Base-by-base conservation (phyloP, 257 asterid genomes). In the Penstemon barbatus region DNA sequence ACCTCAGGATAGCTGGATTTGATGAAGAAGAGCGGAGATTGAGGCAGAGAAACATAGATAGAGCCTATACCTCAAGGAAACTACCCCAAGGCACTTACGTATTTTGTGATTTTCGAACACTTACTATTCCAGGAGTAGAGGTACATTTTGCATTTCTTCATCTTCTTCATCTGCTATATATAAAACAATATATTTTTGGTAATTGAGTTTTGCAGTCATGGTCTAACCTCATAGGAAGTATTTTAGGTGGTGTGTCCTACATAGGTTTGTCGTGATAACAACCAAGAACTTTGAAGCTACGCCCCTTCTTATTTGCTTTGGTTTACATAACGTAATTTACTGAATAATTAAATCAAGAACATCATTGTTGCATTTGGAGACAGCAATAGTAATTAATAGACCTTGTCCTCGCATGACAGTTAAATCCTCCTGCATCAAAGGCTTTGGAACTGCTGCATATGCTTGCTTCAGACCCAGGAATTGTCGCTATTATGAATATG, bases 391-490 rank as follows among this genome's bases (percentile, higher is more conserved):
- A 43, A 57, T 62, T 46, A 71, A 48, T 39, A 56, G 64, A 50
- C 57, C 44, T 73, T 53, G 5, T 77, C 59, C 13, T 77, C 65
- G 37, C 55, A 65, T 62, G 74, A 72, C 89, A 93, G 99, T 80
- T 93, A 81, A 77, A 78, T 53, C 97, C 99, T 80, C 94, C 99
- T 67, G 82, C 94, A 61, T 83, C 87, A 2, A 84, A 83, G 79
- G 96, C 99, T 62, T 74, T 93, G 73, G 87, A 79, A 59, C 77
- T 88, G 83, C 81, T 93, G 85, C 99, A 90, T 77, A 93, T 72
- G 82, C 96, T 93, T 81, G 97, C 99, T 84, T 85, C 96, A 15
- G 99, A 93, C 80, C 96, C 87, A 13, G 99, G 99, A 78, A 88
- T 93, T 70, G 89, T 88, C 61, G 96, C 99, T 19, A 84, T 93